phyloP scores from a whole-genome alignment of 768 basidiomycete genomes.

The Podaxis sp. region DNA sequence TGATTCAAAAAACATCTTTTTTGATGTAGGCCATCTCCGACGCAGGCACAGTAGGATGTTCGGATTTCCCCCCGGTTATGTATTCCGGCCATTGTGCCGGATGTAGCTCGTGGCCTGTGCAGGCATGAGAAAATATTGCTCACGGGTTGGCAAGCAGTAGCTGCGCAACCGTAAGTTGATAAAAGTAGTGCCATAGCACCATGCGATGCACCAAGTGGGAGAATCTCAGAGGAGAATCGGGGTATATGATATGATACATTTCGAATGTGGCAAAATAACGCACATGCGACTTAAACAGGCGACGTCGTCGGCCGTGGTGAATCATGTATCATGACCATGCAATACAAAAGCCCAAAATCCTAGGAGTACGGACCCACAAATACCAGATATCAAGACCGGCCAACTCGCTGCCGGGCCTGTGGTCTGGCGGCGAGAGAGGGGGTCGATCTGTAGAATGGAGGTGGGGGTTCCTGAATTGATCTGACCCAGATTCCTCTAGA shows the following conservation, averaged over 20 bases:
- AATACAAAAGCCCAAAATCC: background rate
- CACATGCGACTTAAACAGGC: too few relatives aligned
- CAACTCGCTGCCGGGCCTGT: too few relatives aligned
- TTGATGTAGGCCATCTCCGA: conserved; percentile 2
- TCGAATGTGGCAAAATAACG: background rate
- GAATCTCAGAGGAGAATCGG: background rate
- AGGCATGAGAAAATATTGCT: background rate
- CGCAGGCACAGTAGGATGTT: background rate
- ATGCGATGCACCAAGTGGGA: background rate
- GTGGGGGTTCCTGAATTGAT: conserved; percentile 4
- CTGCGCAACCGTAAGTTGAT: background rate
- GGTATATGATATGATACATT: background rate
- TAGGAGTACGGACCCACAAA: conserved; percentile 5
- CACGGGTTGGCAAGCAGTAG: background rate
- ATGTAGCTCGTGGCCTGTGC: background rate
- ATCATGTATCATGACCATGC: background rate
- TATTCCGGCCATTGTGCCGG: background rate
- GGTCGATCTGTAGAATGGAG: background rate
- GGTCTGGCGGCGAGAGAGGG: too few relatives aligned
- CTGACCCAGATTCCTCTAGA: conserved; percentile 2
- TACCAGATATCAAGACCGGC: background rate
- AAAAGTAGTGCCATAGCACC: conserved; percentile 5
- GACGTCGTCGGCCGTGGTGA: background rate
- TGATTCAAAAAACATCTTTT: background rate
- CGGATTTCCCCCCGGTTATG: background rate